These are phyloP conservation scores for Mycena venus DNA, from an alignment of 768 basidiomycete species.

Conservation along the genomic window DNA sequence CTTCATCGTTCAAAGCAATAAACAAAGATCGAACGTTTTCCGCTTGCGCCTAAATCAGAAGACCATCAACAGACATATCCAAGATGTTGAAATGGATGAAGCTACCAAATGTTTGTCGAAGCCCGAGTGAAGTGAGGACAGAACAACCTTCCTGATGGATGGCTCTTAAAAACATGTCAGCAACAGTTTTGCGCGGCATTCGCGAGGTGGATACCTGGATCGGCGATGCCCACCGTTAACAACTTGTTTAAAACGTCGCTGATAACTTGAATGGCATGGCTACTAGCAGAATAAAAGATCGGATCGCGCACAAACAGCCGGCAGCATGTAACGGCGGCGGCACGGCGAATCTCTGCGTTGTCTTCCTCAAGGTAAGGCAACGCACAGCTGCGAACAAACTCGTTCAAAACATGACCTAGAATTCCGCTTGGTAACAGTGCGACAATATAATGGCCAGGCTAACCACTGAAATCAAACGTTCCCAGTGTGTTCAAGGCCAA, in stretches of 20 bases:
- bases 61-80: neutral
- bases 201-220: conserved; percentile 76
- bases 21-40: conserved; percentile 98
- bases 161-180: conserved; percentile 22
- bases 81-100: neutral
- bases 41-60: conserved; percentile 74
- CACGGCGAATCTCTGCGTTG: conserved; percentile 85
- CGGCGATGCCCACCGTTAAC: conserved; percentile 94
- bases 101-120: conserved; percentile 90
- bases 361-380: conserved; percentile 96
- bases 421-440: neutral
- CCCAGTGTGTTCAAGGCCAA: conserved; percentile 91
- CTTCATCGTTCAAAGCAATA: conserved; percentile 97
- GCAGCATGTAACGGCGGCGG: conserved; percentile 94
- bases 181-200: neutral
- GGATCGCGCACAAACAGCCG: conserved; percentile 93
- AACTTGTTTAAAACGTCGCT: conserved; percentile 98
- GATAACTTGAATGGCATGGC: conserved; percentile 96
- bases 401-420: conserved; percentile 91
- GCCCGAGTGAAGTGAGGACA: conserved; percentile 88
- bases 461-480: conserved; percentile 95
- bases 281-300: conserved; percentile 95
- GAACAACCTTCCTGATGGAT: conserved; percentile 85
- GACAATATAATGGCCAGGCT: conserved; percentile 19
- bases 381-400: conserved; percentile 93